A percentile compares a stretch with the other conserved stretches of the same genome.
phyloP scores from a whole-genome alignment of 768 basidiomycete genomes.

The Suillus paluster region DNA sequence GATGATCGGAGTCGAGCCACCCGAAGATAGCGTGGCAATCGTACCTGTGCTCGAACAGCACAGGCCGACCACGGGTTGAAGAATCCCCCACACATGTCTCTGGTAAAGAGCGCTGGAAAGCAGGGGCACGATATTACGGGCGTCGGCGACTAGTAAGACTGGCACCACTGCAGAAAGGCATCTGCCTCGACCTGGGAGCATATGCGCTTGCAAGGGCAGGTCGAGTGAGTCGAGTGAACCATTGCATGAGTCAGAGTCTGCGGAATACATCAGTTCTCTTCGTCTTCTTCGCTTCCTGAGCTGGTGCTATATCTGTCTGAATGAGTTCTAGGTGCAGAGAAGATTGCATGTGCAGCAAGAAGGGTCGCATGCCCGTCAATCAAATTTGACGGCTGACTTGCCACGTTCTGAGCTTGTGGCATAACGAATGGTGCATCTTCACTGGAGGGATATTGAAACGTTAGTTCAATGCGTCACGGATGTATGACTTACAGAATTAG shows the following conservation, averaged over 20 bases:
- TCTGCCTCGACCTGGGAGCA: background rate
- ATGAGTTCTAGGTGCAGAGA: too few relatives aligned
- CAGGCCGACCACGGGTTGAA: slow-evolving; percentile 10
- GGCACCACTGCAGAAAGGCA: slow-evolving; percentile 3
- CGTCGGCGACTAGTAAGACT: slow-evolving; percentile 10
- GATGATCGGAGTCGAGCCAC: background rate
- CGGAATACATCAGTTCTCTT: background rate
- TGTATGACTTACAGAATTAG: background rate
- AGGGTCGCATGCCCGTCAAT: background rate
- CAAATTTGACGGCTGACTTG: background rate
- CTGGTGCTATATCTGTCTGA: background rate
- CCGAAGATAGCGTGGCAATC: background rate
- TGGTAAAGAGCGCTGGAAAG: slow-evolving; percentile 10
- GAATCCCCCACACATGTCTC: slow-evolving; percentile 7
- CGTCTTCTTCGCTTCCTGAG: background rate
- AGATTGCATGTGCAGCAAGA: background rate
- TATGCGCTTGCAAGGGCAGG: slow-evolving; percentile 11
- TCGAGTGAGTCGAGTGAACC: slow-evolving; percentile 1
- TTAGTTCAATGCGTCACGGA: background rate
- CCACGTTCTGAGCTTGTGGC: background rate
- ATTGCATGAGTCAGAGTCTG: background rate
- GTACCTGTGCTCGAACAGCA: background rate
- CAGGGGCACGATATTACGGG: slow-evolving; percentile 1
- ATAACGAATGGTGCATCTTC: slow-evolving; percentile 2
- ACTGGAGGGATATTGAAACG: background rate